These are phyloP conservation scores for Saturnispora serradocipensis DNA, from an alignment of 805 yeast genomes.

Conservation along the genomic window DNA sequence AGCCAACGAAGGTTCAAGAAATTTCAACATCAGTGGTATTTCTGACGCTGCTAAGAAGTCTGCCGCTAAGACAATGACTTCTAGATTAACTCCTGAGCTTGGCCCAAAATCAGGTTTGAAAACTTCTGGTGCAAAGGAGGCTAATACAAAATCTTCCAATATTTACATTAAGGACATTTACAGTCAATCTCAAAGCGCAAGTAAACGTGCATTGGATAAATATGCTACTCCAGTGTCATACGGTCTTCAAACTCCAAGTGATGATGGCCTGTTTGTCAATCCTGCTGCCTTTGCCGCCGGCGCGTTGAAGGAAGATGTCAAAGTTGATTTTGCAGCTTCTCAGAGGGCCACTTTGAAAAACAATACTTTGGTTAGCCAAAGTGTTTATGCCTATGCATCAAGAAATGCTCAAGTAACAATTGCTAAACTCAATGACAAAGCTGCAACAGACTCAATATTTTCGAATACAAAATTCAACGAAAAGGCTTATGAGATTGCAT, in stretches of 20 bases:
- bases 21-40: conserved; percentile 24
- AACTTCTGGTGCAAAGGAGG: conserved; percentile 11
- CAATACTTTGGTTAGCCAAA: conserved; percentile 32
- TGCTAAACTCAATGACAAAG: conserved; percentile 20
- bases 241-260: conserved; percentile 36
- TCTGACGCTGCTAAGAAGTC: conserved; percentile 27
- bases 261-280: conserved; percentile 24
- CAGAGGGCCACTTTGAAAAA: conserved; percentile 31
- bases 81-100: conserved; percentile 36
- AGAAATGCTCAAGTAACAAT: conserved; percentile 36
- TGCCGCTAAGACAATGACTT: conserved; percentile 36
- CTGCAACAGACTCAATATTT: conserved; percentile 19
- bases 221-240: conserved; percentile 15
- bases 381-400: conserved; percentile 43
- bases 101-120: conserved; percentile 27
- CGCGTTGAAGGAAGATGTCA: conserved; percentile 31
- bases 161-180: conserved; percentile 12
- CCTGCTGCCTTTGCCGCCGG: conserved; percentile 45
- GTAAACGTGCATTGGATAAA: conserved; percentile 5
- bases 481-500: conserved; percentile 71
- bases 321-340: conserved; percentile 31
- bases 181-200: conserved; percentile 10
- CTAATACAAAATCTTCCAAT: conserved; percentile 24
- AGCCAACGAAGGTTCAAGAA: conserved; percentile 24
- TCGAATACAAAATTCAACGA: conserved; percentile 38